Conservation (phyloP, 2,329 filamentous ascomycete species). For the Penicillium vulpinum region DNA sequence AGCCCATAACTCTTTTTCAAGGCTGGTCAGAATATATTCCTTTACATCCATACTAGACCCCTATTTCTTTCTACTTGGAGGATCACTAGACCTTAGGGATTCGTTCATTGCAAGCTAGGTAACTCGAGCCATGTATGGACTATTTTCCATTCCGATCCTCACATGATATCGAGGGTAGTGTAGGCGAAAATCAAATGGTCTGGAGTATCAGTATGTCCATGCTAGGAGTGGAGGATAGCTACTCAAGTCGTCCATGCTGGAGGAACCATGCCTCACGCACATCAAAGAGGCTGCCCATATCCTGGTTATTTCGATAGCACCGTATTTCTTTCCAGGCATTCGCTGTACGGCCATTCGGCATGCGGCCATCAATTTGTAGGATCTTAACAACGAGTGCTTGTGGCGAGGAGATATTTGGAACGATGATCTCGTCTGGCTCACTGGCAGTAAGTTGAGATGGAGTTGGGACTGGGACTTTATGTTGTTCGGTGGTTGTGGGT, state of each 20-base stretch:
- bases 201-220: neutral
- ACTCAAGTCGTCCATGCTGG: constrained; percentile 18
- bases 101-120: neutral
- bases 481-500: neutral
- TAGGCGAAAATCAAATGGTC: neutral
- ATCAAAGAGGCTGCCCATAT: constrained; percentile 49
- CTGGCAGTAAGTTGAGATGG: neutral
- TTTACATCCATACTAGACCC: neutral
- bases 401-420: constrained; percentile 33
- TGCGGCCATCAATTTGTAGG: constrained; percentile 43
- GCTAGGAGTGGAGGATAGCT: neutral
- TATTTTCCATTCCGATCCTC: neutral
- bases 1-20: neutral
- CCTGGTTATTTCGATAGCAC: constrained; percentile 47
- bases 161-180: neutral
- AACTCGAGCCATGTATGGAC: neutral
- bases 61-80: neutral
- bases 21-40: neutral
- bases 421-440: constrained; percentile 24
- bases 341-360: constrained; percentile 29
- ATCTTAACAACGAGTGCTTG: constrained; percentile 36
- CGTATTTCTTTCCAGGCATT: constrained; percentile 49
- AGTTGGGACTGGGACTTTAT: neutral
- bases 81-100: neutral
- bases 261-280: constrained; percentile 44